Evolutionary conservation across 106 monocot genomes (phyloP).

Genomic region (Dioscorea alata): DNA sequence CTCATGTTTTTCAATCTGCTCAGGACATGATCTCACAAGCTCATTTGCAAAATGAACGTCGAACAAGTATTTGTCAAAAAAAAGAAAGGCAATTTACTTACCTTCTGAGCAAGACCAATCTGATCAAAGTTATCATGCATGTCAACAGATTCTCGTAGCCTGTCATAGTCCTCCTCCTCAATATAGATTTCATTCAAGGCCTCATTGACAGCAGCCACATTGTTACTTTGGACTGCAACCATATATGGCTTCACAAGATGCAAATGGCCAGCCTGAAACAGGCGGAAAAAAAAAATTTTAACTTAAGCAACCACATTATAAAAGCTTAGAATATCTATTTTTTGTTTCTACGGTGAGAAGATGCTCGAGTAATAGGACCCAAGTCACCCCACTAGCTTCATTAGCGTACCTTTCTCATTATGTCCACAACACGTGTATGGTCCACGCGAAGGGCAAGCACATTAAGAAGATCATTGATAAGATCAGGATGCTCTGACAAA

Average conservation of each 20-base stretch:
- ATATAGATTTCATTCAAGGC: constrained; percentile 98
- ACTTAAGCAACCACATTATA: not conserved
- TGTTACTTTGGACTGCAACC: constrained; percentile 98
- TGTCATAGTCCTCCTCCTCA: constrained; percentile 96
- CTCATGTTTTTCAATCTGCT: constrained; percentile 89
- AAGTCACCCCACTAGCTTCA: too few species aligned
- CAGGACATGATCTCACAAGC: not conserved
- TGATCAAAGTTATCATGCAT: constrained; percentile 99
- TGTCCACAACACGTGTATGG: constrained; percentile 93
- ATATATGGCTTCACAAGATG: constrained; percentile 96
- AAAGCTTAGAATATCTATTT: not conserved
- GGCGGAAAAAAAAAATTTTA: not conserved
- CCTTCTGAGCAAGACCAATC: constrained; percentile 98
- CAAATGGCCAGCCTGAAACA: constrained; percentile 77
- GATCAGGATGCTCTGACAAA: constrained; percentile 91
- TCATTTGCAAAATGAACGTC: not conserved
- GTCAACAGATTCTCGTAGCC: constrained; percentile 90
- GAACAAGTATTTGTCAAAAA: not conserved
- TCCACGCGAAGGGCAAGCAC: constrained; percentile 95
- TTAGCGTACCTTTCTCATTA: constrained; percentile 76
- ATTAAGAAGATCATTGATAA: constrained; percentile 89
- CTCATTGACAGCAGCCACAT: constrained; percentile 96
- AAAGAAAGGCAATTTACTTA: constrained; percentile 6
- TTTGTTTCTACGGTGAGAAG: not conserved
- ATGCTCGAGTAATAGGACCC: too few species aligned